Percentiles rank a stretch among this genome's conserved stretches.
These are phyloP conservation scores for Globisporangium splendens DNA, from an alignment of 352 stramenopile genomes.

Conservation along the genomic window DNA sequence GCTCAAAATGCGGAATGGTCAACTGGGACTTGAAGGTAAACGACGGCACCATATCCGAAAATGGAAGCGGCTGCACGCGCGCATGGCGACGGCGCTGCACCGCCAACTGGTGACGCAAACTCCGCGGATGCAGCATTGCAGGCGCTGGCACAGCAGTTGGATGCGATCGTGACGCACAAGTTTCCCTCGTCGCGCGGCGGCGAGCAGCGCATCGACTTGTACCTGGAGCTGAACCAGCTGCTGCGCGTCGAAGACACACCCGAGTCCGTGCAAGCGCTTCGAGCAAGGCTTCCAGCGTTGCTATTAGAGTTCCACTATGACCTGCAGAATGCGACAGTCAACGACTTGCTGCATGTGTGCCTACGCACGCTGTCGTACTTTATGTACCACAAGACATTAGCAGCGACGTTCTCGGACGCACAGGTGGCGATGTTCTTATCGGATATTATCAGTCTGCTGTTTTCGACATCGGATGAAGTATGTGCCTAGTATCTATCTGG, in stretches of 20 bases:
- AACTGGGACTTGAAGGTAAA: background rate
- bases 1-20: background rate
- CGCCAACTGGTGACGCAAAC: background rate
- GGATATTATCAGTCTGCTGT: slow-evolving; percentile 46
- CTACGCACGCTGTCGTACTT: slow-evolving; percentile 68
- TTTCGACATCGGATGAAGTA: slow-evolving; percentile 51
- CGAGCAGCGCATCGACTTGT: slow-evolving; percentile 45
- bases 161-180: slow-evolving; percentile 22
- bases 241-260: slow-evolving; percentile 53
- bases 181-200: slow-evolving; percentile 33
- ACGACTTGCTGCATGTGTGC: slow-evolving; percentile 34
- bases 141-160: slow-evolving; percentile 26
- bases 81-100: background rate
- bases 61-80: background rate
- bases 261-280: slow-evolving; percentile 33
- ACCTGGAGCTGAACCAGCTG: slow-evolving; percentile 54
- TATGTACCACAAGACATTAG: slow-evolving; percentile 50
- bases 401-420: slow-evolving; percentile 29
- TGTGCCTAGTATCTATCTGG: background rate
- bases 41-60: background rate
- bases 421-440: slow-evolving; percentile 40
- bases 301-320: slow-evolving; percentile 44
- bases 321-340: slow-evolving; percentile 35
- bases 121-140: background rate
- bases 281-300: slow-evolving; percentile 26